Conservation (phyloP, 352 stramenopile genomes). For the Phytophthora idaei region DNA sequence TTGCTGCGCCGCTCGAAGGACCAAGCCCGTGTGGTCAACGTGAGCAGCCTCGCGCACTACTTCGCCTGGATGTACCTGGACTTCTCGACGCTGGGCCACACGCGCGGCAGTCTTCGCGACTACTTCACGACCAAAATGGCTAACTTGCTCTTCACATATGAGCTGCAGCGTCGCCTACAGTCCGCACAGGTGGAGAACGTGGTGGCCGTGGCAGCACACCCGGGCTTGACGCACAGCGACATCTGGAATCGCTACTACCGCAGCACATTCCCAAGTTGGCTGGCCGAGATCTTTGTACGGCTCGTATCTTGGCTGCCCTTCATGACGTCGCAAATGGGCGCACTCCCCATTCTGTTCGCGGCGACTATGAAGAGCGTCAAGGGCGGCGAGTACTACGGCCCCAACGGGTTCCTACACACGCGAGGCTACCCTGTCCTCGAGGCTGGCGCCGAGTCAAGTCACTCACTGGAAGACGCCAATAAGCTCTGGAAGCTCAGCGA, state of each 20-base stretch:
- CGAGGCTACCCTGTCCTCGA: slow-evolving; percentile 55
- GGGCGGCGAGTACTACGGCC: slow-evolving; percentile 59
- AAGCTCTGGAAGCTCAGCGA: slow-evolving; percentile 65
- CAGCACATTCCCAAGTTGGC: slow-evolving; percentile 35
- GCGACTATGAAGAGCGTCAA: slow-evolving; percentile 46
- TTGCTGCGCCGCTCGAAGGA: slow-evolving; percentile 39
- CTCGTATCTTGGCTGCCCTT: slow-evolving; percentile 49
- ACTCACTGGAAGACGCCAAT: slow-evolving; percentile 40
- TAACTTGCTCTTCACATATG: slow-evolving; percentile 70
- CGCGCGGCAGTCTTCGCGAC: slow-evolving; percentile 42
- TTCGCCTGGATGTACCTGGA: slow-evolving; percentile 37
- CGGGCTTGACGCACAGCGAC: slow-evolving; percentile 54
- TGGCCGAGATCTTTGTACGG: slow-evolving; percentile 46
- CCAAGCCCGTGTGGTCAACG: slow-evolving; percentile 53
- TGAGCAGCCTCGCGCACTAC: slow-evolving; percentile 60
- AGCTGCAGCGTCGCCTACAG: slow-evolving; percentile 53
- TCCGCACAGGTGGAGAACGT: slow-evolving; percentile 44
- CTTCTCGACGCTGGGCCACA: slow-evolving; percentile 47
- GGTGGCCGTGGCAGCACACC: slow-evolving; percentile 55
- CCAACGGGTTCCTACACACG: slow-evolving; percentile 45
- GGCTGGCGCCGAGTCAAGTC: slow-evolving; percentile 38
- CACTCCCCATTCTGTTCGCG: slow-evolving; percentile 60
- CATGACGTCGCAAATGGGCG: slow-evolving; percentile 50
- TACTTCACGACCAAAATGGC: slow-evolving; percentile 66
- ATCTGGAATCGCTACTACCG: slow-evolving; percentile 58